phyloP scores from a whole-genome alignment of 441 rosid genomes.

The Gossypium gossypioides region DNA sequence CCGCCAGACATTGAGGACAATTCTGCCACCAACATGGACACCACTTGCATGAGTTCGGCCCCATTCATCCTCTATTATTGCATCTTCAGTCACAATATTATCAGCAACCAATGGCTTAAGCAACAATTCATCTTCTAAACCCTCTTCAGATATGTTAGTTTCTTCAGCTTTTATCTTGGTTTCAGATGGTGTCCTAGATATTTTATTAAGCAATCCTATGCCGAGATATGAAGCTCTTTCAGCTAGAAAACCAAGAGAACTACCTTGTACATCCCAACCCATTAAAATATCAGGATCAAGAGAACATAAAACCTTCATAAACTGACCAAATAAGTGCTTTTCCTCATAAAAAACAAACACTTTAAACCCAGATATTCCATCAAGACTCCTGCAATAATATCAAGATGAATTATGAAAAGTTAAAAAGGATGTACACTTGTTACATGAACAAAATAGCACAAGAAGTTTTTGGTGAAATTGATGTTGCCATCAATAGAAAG shows the following conservation, averaged over 20 bases:
- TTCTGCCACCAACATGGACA: conserved; percentile 89
- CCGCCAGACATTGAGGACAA: conserved; percentile 89
- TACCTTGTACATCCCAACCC: conserved; percentile 95
- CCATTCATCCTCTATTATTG: conserved; percentile 86
- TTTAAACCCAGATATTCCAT: conserved; percentile 65
- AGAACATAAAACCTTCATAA: conserved; percentile 41
- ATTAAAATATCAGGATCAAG: conserved; percentile 78
- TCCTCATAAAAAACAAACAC: conserved; percentile 55
- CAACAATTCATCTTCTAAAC: conserved; percentile 23
- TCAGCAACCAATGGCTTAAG: conserved; percentile 37
- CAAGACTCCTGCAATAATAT: conserved; percentile 51
- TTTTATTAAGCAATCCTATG: conserved; percentile 62
- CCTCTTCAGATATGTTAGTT: conserved; percentile 31
- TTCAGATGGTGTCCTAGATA: conserved; percentile 63
- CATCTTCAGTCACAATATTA: conserved; percentile 37
- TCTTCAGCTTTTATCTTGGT: conserved; percentile 25
- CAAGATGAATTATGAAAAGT: conserved; percentile 5
- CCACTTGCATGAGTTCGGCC: conserved; percentile 98
- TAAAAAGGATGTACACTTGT: not conserved
- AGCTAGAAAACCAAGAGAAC: conserved; percentile 92
- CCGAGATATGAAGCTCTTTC: conserved; percentile 96
- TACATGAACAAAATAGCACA: not conserved
- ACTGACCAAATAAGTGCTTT: conserved; percentile 47
- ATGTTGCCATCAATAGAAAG: not conserved
- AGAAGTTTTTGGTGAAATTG: not conserved